These are phyloP conservation scores for Euptelea pleiosperma DNA, from an alignment of 164 flowering plant genomes.

Conservation along the genomic window DNA sequence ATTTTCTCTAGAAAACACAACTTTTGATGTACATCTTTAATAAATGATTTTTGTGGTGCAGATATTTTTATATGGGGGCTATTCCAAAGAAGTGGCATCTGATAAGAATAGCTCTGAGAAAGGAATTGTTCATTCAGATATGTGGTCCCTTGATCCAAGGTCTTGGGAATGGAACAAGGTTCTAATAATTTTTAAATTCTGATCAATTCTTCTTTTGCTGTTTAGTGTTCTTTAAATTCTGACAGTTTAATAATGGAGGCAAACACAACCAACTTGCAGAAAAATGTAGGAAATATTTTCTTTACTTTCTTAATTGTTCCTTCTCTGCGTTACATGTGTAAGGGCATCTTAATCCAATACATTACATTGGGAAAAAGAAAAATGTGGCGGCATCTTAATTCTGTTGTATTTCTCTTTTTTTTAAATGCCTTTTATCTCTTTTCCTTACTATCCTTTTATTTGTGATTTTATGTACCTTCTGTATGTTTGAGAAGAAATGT, in stretches of 20 bases:
- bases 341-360: not conserved
- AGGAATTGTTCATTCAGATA: constrained; percentile 87
- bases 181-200: not conserved
- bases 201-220: too few relatives aligned
- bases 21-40: constrained; percentile 5
- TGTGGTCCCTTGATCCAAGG: constrained; percentile 97
- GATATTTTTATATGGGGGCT: constrained; percentile 94
- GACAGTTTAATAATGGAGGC: not conserved
- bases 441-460: too few relatives aligned
- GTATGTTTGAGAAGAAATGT: too few relatives aligned
- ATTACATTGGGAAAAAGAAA: not conserved
- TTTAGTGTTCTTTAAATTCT: not conserved
- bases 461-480: too few relatives aligned
- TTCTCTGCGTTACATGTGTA: not conserved
- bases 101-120: constrained; percentile 83
- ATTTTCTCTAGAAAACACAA: not conserved
- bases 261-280: not conserved
- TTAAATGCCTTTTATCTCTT: too few relatives aligned
- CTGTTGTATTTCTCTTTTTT: not conserved
- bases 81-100: constrained; percentile 77
- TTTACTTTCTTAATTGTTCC: not conserved
- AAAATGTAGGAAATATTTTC: not conserved
- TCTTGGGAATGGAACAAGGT: constrained; percentile 99
- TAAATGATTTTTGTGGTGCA: constrained; percentile 25
- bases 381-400: not conserved